phyloP scores from a whole-genome alignment of 345 rosid species.

The Salix koriyanagi region DNA sequence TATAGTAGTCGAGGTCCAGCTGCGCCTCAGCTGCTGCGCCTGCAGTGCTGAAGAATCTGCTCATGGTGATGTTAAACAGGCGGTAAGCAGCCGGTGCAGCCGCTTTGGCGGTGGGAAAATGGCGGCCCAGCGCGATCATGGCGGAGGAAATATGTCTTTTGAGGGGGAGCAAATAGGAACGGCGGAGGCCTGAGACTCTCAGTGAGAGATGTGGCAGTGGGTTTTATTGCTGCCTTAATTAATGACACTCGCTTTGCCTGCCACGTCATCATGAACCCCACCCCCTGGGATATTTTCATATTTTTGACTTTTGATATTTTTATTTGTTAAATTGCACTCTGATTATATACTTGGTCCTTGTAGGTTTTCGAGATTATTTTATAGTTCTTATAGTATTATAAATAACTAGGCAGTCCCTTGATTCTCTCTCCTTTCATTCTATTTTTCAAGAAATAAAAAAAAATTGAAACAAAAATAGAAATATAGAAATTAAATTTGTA shows the following conservation, averaged over 20 bases:
- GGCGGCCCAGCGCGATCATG: constrained; percentile 19
- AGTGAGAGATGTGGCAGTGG: neutral
- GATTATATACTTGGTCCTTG: too few species aligned
- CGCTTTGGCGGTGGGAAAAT: neutral
- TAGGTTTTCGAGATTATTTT: too few species aligned
- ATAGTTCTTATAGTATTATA: too few species aligned
- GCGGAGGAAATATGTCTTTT: neutral
- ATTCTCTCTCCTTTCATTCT: too few species aligned
- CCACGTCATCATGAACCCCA: too few species aligned
- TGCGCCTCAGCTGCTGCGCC: constrained; percentile 22
- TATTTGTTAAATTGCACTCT: too few species aligned
- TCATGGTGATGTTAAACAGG: neutral
- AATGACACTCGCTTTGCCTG: neutral
- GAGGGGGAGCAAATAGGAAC: neutral
- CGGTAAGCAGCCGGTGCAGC: constrained; percentile 3
- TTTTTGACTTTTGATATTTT: too few species aligned
- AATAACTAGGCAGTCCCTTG: too few species aligned
- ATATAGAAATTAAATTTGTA: too few species aligned
- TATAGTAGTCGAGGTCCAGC: constrained; percentile 23
- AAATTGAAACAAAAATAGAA: too few species aligned
- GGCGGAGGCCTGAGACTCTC: neutral
- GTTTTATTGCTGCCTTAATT: neutral
- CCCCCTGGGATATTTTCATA: too few species aligned
- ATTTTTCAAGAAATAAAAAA: too few species aligned
- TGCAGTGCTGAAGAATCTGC: constrained; percentile 7